Evolutionary conservation across 306 rosid species (phyloP).

Genomic region (Argentina anserina): DNA sequence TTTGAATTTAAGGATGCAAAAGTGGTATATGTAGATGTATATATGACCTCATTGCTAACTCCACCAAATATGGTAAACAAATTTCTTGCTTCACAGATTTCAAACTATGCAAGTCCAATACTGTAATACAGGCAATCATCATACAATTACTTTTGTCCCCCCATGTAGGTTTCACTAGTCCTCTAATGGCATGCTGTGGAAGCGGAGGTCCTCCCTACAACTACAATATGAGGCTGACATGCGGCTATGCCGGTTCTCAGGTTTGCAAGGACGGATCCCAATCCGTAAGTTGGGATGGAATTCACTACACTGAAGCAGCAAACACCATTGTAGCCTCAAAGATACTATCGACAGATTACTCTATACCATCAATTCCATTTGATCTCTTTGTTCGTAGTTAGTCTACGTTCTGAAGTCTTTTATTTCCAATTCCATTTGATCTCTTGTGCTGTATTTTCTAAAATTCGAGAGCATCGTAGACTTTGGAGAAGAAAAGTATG

Average conservation of each 20-base stretch:
- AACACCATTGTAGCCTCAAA: constrained; percentile 54
- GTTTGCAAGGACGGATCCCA: constrained; percentile 61
- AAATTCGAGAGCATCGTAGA: background rate
- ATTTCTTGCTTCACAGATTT: constrained; percentile 5
- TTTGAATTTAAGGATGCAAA: constrained; percentile 51
- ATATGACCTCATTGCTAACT: constrained; percentile 69
- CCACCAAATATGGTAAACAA: constrained; percentile 55
- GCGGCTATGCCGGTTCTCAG: constrained; percentile 70
- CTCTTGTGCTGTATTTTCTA: background rate
- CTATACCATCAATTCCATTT: constrained; percentile 60
- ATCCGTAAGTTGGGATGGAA: constrained; percentile 78
- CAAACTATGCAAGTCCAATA: background rate
- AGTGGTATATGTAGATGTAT: constrained; percentile 75
- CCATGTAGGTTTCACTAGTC: constrained; percentile 64
- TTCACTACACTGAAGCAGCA: constrained; percentile 76
- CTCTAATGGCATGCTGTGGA: constrained; percentile 88
- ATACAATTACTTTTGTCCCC: background rate
- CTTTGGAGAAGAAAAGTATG: background rate
- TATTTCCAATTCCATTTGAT: background rate
- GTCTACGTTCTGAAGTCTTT: background rate
- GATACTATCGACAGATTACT: constrained; percentile 56
- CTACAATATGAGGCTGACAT: constrained; percentile 54
- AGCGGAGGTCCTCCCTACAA: constrained; percentile 91
- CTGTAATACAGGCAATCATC: background rate
- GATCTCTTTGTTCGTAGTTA: constrained; percentile 64